Evolutionary conservation across 371 early-diverging fungal species (phyloP), one percentile per base, ranked within the genome.

Genomic region (Conidiobolus coronatus): DNA sequence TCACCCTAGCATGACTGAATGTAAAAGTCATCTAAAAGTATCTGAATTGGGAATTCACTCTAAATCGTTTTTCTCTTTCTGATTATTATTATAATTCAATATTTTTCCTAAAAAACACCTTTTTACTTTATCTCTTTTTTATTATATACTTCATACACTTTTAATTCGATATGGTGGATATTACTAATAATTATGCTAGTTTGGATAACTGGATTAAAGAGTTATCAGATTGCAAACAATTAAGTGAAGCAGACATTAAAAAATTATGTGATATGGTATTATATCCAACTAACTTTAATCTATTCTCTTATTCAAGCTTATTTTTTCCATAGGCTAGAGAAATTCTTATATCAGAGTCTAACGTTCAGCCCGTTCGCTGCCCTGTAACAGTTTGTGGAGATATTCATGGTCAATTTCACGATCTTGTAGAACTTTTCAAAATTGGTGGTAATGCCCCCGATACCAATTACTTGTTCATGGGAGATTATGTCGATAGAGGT

Each of bases 401-500:
- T 63, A 90, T 96, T 52, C 98, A 96, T 58, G 98, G 99, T 18
- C 99, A 99, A 61, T 97, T 98, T 62, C 91, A 87, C 58, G 99
- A 99, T 66, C 68, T 92, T 56, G 67, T 95, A 63, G 95, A 98
- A 64, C 76, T 99, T 8, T 95, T 99, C 62, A 79, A 87, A 35
- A 92, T 95, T 19, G 98, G 96, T 36, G 99, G 99, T 18, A 82
- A 93, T 59, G 79, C 93, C 12, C 95, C 97, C 6, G 77, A 82
- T 50, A 97, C 96, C 19, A 92, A 86, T 62, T 99, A 98, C 63
- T 75, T 94, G 50, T 96, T 96, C 60, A 94, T 99, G 94, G 99
- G 99, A 19, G 99, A 99, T 58, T 99, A 94, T 73, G 99, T 99
- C 9, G 99, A 99, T 67, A 77, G 99, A 47, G 99, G 99, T 17